A percentile compares a stretch with the other conserved stretches of the same genome.
Conservation (phyloP, 1,139 yeast species). For the Taphrina confusa region DNA sequence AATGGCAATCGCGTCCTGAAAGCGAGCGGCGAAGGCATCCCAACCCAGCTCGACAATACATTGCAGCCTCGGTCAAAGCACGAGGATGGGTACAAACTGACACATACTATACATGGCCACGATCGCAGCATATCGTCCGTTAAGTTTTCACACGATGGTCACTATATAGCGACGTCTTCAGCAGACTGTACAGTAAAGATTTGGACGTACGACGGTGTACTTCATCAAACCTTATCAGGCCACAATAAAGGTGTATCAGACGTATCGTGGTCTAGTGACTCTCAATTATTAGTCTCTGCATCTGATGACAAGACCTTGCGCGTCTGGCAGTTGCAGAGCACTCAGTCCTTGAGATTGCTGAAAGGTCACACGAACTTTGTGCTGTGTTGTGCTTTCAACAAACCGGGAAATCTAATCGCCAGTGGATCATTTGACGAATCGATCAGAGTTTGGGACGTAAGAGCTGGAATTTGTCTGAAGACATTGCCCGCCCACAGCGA, state of each 20-base stretch:
- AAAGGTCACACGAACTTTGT: slow-evolving; percentile 86
- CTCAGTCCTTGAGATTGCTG: slow-evolving; percentile 59
- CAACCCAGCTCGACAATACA: too few species aligned
- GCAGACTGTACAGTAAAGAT: slow-evolving; percentile 53
- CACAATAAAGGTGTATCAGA: slow-evolving; percentile 72
- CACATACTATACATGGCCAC: slow-evolving; percentile 41
- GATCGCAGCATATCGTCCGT: slow-evolving; percentile 50
- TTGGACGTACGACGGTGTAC: slow-evolving; percentile 48
- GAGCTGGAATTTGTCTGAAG: slow-evolving; percentile 67
- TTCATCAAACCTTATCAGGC: slow-evolving; percentile 54
- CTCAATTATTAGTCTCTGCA: slow-evolving; percentile 74
- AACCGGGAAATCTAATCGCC: slow-evolving; percentile 73
- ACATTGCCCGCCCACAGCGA: slow-evolving; percentile 93
- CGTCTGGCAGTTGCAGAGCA: slow-evolving; percentile 63
- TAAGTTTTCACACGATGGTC: slow-evolving; percentile 68
- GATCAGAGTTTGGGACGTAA: slow-evolving; percentile 77
- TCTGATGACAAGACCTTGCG: slow-evolving; percentile 84
- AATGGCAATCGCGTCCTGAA: too few species aligned
- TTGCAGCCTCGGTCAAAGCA: too few species aligned
- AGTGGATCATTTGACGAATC: slow-evolving; percentile 84
- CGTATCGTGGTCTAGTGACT: slow-evolving; percentile 73
- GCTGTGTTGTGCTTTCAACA: slow-evolving; percentile 67
- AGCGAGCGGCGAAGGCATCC: too few species aligned
- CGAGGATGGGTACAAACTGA: slow-evolving; percentile 31
- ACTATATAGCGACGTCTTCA: slow-evolving; percentile 55